Percentiles rank a stretch among this genome's conserved stretches.
These are phyloP conservation scores for Tilletia indica DNA, from an alignment of 1,284 basidiomycete genomes.

Conservation along the genomic window DNA sequence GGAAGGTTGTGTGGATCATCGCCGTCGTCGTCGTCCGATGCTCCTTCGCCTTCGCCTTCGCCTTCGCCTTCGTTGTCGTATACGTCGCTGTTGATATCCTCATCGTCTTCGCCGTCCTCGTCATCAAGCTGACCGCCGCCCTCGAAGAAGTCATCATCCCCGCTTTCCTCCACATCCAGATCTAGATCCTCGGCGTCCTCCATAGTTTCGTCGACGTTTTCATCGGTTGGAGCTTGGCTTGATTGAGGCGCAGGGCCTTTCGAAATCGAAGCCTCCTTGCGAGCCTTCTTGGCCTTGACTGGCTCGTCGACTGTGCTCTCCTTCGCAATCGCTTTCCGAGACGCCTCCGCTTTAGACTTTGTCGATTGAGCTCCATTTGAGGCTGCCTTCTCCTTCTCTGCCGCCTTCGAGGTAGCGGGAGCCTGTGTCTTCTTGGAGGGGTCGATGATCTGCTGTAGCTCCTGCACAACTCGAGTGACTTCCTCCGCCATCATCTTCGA, in stretches of 20 bases:
- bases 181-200: not conserved
- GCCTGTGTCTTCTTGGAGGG: slow-evolving; percentile 10
- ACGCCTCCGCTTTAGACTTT: no score
- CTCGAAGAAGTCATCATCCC: slow-evolving; percentile 7
- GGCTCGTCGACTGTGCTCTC: not conserved
- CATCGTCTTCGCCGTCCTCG: slow-evolving; percentile 2
- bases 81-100: slow-evolving; percentile 18
- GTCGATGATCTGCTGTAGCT: slow-evolving; percentile 39
- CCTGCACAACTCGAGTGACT: slow-evolving; percentile 63
- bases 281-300: not conserved
- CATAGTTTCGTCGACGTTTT: not conserved
- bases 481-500: slow-evolving; percentile 71
- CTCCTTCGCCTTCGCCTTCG: slow-evolving; percentile 30
- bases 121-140: slow-evolving; percentile 14
- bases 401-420: not conserved
- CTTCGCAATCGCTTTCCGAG: no score
- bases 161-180: not conserved
- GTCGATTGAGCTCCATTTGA: not conserved
- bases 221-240: not conserved
- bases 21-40: slow-evolving; percentile 31
- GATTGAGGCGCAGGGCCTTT: not conserved
- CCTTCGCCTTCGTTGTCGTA: slow-evolving; percentile 40
- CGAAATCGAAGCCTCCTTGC: not conserved
- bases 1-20: slow-evolving; percentile 22
- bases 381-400: not conserved